phyloP scores from a whole-genome alignment of 1,284 basidiomycete genomes.

The Pseudozyma tsukubaensis region DNA sequence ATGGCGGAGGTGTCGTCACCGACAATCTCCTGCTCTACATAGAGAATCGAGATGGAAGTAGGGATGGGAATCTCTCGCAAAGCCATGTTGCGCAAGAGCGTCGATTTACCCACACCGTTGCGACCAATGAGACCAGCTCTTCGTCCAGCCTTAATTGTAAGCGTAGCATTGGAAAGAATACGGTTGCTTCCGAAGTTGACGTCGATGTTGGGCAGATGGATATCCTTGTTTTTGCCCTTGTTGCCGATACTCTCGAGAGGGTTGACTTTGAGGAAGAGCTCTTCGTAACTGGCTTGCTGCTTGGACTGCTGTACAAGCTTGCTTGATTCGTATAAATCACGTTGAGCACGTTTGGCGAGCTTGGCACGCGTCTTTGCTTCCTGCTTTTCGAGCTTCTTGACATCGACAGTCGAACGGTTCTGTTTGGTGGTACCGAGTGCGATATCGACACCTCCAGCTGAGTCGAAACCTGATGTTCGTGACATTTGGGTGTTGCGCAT shows the following conservation, averaged over 20 bases:
- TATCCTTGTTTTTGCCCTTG: conserved; percentile 82
- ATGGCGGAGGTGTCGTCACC: conserved; percentile 94
- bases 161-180: conserved; percentile 78
- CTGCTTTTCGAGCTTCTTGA: conserved; percentile 97
- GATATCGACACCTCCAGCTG: conserved; percentile 73
- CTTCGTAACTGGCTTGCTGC: conserved; percentile 94
- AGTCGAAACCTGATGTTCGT: conserved; percentile 65
- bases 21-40: conserved; percentile 90
- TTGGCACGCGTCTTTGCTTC: conserved; percentile 98
- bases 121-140: conserved; percentile 73
- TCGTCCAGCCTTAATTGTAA: conserved; percentile 54
- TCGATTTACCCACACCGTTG: conserved; percentile 92
- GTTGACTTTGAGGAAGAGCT: conserved; percentile 99
- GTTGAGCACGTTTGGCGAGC: conserved; percentile 87
- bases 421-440: conserved; percentile 94
- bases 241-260: conserved; percentile 82
- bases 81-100: conserved; percentile 93
- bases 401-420: conserved; percentile 93
- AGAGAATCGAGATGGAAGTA: conserved; percentile 91
- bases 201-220: conserved; percentile 94
- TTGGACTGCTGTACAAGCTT: conserved; percentile 92
- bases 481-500: conserved; percentile 80
- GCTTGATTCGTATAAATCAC: conserved; percentile 91
- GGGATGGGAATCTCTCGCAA: conserved; percentile 85
- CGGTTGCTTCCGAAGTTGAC: conserved; percentile 79